Evolutionary conservation across 2,329 filamentous ascomycete genomes (phyloP).

Genomic region (Xylariales sp.): DNA sequence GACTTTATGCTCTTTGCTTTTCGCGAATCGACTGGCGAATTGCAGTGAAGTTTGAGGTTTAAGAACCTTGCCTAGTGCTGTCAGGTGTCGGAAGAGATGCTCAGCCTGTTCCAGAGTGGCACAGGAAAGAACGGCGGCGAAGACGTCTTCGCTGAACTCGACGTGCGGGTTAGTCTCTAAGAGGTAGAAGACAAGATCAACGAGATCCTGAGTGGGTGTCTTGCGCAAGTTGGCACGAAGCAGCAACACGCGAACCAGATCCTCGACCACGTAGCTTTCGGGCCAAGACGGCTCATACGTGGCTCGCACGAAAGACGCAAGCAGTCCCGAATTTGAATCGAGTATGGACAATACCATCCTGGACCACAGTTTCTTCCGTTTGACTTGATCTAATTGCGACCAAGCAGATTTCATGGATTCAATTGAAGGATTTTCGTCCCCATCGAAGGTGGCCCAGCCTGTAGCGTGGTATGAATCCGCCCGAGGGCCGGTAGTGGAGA

Average conservation of each 20-base stretch:
- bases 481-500: neutral
- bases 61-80: slow-evolving; percentile 18
- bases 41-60: slow-evolving; percentile 39
- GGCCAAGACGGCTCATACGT: slow-evolving; percentile 24
- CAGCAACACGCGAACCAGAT: slow-evolving; percentile 21
- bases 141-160: slow-evolving; percentile 17
- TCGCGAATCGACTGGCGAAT: slow-evolving; percentile 42
- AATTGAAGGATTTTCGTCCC: slow-evolving; percentile 1
- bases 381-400: slow-evolving; percentile 16
- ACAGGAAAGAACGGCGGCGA: slow-evolving; percentile 14
- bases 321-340: slow-evolving; percentile 12
- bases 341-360: slow-evolving; percentile 19
- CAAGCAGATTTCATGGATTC: slow-evolving; percentile 19
- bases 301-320: slow-evolving; percentile 18
- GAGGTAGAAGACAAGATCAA: slow-evolving; percentile 18
- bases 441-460: neutral
- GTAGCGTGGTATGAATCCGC: neutral
- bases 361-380: slow-evolving; percentile 21
- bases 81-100: slow-evolving; percentile 16
- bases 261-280: slow-evolving; percentile 26
- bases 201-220: slow-evolving; percentile 1
- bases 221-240: slow-evolving; percentile 5
- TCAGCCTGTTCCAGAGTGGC: slow-evolving; percentile 12
- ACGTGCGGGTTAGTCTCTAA: slow-evolving; percentile 19
- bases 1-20: slow-evolving; percentile 32